phyloP scores from a whole-genome alignment of 148 eudicot species.

The Vaccinium macrocarpon region DNA sequence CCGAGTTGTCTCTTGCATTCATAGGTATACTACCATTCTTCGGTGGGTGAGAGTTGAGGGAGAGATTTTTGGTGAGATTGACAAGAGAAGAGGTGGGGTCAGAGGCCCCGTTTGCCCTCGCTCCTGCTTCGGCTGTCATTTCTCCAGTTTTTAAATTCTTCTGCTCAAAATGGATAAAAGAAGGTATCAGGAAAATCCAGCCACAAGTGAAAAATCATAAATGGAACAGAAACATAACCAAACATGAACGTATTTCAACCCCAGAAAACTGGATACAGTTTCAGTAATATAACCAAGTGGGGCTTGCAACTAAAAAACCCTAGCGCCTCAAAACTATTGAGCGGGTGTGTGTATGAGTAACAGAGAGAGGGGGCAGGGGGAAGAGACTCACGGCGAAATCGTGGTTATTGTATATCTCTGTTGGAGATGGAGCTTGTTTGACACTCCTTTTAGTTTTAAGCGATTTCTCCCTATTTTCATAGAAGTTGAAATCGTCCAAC shows the following conservation, averaged over 20 bases:
- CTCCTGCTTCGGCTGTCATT: slow-evolving; percentile 25
- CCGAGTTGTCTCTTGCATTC: slow-evolving; percentile 19
- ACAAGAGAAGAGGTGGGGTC: slow-evolving; percentile 42
- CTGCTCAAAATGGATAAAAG: slow-evolving; percentile 23
- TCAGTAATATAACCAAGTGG: neutral
- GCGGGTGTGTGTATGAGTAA: neutral
- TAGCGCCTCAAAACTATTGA: neutral
- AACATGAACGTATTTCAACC: neutral
- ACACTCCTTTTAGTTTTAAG: slow-evolving; percentile 51
- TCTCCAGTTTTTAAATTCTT: slow-evolving; percentile 27
- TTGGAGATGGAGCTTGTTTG: slow-evolving; percentile 35
- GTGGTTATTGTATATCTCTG: slow-evolving; percentile 21
- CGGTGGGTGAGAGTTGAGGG: slow-evolving; percentile 37
- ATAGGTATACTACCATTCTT: slow-evolving; percentile 9
- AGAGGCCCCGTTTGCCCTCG: slow-evolving; percentile 19
- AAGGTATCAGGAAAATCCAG: neutral
- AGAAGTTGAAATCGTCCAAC: slow-evolving; percentile 71
- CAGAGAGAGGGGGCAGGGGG: neutral
- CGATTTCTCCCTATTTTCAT: slow-evolving; percentile 60
- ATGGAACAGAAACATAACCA: neutral
- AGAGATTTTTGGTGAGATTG: slow-evolving; percentile 53
- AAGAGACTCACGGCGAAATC: slow-evolving; percentile 31
- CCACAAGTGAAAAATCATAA: neutral
- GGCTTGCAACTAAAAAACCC: neutral
- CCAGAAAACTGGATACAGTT: neutral